phyloP scores from a whole-genome alignment of 257 asterid species.

The Salvia rosmarinus region DNA sequence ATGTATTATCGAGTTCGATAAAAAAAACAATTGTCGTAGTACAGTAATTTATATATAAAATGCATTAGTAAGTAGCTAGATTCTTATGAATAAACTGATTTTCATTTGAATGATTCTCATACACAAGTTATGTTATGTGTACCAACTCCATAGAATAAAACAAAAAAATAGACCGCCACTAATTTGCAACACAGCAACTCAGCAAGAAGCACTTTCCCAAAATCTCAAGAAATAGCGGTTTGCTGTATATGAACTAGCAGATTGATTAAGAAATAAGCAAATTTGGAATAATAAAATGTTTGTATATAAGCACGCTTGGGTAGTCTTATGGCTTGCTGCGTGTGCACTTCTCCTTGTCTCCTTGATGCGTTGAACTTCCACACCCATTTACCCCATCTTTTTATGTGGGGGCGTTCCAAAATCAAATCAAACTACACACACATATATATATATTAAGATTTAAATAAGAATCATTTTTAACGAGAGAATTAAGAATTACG shows the following conservation, averaged over 20 bases:
- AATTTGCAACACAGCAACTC: neutral
- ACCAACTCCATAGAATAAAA: neutral
- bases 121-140: neutral
- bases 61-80: no score
- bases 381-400: conserved; percentile 5
- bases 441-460: no score
- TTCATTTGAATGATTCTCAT: no score
- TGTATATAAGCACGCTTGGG: neutral
- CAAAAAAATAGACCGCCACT: conserved; percentile 1
- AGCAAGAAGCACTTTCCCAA: neutral
- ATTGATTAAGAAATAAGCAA: no score
- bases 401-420: conserved; percentile 12
- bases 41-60: no score
- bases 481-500: no score
- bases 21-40: no score
- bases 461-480: no score
- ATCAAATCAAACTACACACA: neutral
- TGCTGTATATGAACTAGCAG: no score
- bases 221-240: neutral
- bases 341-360: conserved; percentile 30
- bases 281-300: no score
- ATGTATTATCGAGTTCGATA: no score
- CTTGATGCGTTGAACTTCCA: conserved; percentile 31
- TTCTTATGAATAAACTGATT: no score
- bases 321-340: conserved; percentile 21